Percentiles rank a stretch among this genome's conserved stretches.
Evolutionary conservation across 805 yeast species (phyloP).

Genomic region (Metschnikowia borealis): DNA sequence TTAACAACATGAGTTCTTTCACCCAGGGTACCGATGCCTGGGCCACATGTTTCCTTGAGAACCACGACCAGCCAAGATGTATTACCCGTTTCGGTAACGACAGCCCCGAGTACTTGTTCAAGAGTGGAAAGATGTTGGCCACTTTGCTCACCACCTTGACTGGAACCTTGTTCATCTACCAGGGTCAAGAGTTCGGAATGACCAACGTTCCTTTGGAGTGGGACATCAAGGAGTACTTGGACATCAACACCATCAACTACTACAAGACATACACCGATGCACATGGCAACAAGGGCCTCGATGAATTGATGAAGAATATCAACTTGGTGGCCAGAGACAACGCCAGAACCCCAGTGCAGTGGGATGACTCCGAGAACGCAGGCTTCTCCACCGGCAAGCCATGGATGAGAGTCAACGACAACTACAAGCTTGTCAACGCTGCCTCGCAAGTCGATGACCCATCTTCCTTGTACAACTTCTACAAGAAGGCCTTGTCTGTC

Average conservation of each 20-base stretch:
- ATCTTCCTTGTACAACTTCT: slow-evolving; percentile 43
- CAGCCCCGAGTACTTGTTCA: slow-evolving; percentile 23
- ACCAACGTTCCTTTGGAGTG: slow-evolving; percentile 45
- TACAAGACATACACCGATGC: slow-evolving; percentile 29
- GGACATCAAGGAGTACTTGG: slow-evolving; percentile 48
- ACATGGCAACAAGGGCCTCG: slow-evolving; percentile 23
- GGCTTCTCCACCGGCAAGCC: slow-evolving; percentile 50
- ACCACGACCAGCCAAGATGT: slow-evolving; percentile 57
- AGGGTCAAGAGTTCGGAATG: slow-evolving; percentile 61
- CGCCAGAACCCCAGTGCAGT: slow-evolving; percentile 55
- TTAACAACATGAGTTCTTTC: slow-evolving; percentile 32
- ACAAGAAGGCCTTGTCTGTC: slow-evolving; percentile 38
- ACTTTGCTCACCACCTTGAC: slow-evolving; percentile 43
- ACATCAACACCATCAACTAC: slow-evolving; percentile 45
- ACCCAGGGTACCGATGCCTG: slow-evolving; percentile 52
- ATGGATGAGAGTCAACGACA: slow-evolving; percentile 52
- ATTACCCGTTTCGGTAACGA: slow-evolving; percentile 50
- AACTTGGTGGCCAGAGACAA: slow-evolving; percentile 47
- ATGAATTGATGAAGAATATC: slow-evolving; percentile 28
- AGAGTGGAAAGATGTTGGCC: slow-evolving; percentile 48
- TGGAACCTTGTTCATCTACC: slow-evolving; percentile 55
- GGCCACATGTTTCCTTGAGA: slow-evolving; percentile 53
- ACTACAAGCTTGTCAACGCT: slow-evolving; percentile 47
- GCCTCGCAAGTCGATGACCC: slow-evolving; percentile 43
- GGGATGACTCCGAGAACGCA: slow-evolving; percentile 42